Percentiles rank a stretch among this genome's conserved stretches.
These are phyloP conservation scores for Auriscalpium microsporum DNA, from an alignment of 768 basidiomycete species.

Conservation along the genomic window DNA sequence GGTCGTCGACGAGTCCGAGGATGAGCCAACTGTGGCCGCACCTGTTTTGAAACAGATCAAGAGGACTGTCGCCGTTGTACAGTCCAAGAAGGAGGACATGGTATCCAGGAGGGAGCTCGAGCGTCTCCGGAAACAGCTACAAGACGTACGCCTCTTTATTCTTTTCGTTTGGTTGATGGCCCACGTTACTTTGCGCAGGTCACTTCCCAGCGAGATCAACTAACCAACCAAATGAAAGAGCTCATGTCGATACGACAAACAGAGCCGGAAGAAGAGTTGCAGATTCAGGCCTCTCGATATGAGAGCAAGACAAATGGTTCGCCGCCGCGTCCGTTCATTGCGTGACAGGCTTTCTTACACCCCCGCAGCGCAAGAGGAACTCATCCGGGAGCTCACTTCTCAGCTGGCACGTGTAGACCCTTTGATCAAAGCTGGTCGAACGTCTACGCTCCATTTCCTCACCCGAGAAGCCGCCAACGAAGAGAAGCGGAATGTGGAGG, in stretches of 20 bases:
- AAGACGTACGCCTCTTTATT: slow-evolving; percentile 15
- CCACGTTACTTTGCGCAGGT: slow-evolving; percentile 5
- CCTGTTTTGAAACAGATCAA: neutral
- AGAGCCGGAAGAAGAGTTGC: slow-evolving; percentile 52
- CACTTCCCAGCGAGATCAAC: slow-evolving; percentile 20
- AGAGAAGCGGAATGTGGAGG: slow-evolving; percentile 47
- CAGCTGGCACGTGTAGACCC: slow-evolving; percentile 50
- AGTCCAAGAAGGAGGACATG: neutral
- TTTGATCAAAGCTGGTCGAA: slow-evolving; percentile 39
- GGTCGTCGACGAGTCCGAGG: slow-evolving; percentile 7
- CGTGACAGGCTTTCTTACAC: neutral
- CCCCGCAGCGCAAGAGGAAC: slow-evolving; percentile 45
- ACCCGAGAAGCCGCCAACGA: slow-evolving; percentile 68
- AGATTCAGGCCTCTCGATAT: slow-evolving; percentile 40
- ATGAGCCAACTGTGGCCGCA: slow-evolving; percentile 6
- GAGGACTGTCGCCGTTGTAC: neutral
- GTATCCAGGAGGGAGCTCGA: slow-evolving; percentile 8
- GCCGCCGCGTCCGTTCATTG: slow-evolving; percentile 2
- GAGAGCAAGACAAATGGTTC: slow-evolving; percentile 47
- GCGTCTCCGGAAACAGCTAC: slow-evolving; percentile 17
- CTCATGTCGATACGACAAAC: slow-evolving; percentile 48
- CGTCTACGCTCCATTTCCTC: slow-evolving; percentile 52
- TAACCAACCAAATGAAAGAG: slow-evolving; percentile 53
- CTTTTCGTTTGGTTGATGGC: neutral
- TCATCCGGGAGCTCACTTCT: slow-evolving; percentile 46